A percentile compares a stretch with the other conserved stretches of the same genome.
phyloP scores from a whole-genome alignment of 768 basidiomycete genomes.

The Kwoniella sp. region DNA sequence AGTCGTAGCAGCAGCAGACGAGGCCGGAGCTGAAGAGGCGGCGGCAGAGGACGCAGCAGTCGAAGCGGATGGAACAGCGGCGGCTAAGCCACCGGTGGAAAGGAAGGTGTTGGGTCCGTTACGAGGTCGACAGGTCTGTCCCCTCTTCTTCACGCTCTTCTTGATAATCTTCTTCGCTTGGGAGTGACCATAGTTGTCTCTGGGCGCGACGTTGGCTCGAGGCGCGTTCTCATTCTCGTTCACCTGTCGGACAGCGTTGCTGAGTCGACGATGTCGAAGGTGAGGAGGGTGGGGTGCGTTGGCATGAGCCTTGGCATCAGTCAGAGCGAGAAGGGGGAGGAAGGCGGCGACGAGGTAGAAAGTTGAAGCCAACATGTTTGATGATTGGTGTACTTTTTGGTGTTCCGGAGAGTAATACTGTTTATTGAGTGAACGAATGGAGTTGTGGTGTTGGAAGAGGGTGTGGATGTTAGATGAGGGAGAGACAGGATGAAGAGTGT shows the following conservation, averaged over 20 bases:
- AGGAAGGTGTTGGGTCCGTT: slow-evolving; percentile 11
- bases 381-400: not conserved
- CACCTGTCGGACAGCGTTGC: slow-evolving; percentile 18
- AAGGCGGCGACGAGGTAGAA: slow-evolving; percentile 32
- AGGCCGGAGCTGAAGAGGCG: slow-evolving; percentile 2
- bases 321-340: slow-evolving; percentile 36
- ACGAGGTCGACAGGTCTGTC: slow-evolving; percentile 32
- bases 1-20: not conserved
- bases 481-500: slow-evolving; percentile 4
- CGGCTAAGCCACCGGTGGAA: slow-evolving; percentile 4
- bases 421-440: not conserved
- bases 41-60: slow-evolving; percentile 16
- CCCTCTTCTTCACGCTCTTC: slow-evolving; percentile 32
- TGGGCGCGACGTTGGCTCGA: slow-evolving; percentile 17
- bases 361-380: slow-evolving; percentile 14
- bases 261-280: slow-evolving; percentile 37
- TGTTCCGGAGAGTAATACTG: not conserved
- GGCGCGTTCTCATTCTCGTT: slow-evolving; percentile 11
- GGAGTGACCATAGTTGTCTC: slow-evolving; percentile 37
- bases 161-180: slow-evolving; percentile 42
- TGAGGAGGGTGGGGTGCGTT: slow-evolving; percentile 25
- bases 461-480: not conserved
- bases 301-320: slow-evolving; percentile 19
- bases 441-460: slow-evolving; percentile 3
- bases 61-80: slow-evolving; percentile 12